Conservation (phyloP, 2,329 filamentous ascomycete genomes). For the Madurella fahalii region DNA sequence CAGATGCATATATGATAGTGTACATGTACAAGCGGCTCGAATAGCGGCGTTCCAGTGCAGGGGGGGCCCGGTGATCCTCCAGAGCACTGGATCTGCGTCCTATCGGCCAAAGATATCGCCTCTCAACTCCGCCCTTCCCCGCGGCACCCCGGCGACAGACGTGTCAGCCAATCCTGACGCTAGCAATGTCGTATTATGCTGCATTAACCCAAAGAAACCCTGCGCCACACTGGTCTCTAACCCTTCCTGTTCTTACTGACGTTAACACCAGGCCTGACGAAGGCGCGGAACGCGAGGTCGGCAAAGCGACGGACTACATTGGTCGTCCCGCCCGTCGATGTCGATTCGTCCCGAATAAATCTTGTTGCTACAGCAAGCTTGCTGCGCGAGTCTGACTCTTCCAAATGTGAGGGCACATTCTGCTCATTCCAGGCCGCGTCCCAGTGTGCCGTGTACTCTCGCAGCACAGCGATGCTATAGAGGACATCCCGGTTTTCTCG, state of each 20-base stretch:
- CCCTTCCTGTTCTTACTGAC: slow-evolving; percentile 28
- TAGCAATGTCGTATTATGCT: neutral
- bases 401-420: slow-evolving; percentile 54
- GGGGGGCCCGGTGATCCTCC: too few relatives aligned
- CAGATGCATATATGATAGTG: neutral
- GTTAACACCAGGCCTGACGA: slow-evolving; percentile 50
- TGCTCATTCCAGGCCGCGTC: slow-evolving; percentile 52
- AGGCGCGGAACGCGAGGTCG: slow-evolving; percentile 61
- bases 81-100: too few relatives aligned
- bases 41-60: neutral
- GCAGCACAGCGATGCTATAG: slow-evolving; percentile 79
- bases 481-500: slow-evolving; percentile 86
- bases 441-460: slow-evolving; percentile 66
- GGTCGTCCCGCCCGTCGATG: slow-evolving; percentile 63
- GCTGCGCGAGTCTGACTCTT: slow-evolving; percentile 63
- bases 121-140: too few relatives aligned
- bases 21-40: neutral
- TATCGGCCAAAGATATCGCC: too few relatives aligned
- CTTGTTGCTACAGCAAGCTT: slow-evolving; percentile 66
- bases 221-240: slow-evolving; percentile 28
- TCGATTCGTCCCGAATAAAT: slow-evolving; percentile 63
- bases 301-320: slow-evolving; percentile 69
- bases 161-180: too few relatives aligned
- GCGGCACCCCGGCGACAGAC: too few relatives aligned
- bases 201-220: too few relatives aligned